Conservation (phyloP, 805 yeast genomes). For the Grigorovia jiainica region DNA sequence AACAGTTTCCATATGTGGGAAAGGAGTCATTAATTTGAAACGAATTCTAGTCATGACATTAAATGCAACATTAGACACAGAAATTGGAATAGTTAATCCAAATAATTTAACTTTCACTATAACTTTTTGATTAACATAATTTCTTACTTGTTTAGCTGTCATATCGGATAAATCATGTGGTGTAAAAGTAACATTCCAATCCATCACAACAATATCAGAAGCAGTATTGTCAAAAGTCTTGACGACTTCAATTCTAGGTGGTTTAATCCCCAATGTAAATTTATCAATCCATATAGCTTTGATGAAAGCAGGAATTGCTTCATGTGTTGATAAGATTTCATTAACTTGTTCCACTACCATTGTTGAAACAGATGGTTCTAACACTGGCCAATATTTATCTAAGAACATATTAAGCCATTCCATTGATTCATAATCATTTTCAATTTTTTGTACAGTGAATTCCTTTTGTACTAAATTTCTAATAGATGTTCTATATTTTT, state of each 20-base stretch:
- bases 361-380: conserved; percentile 84
- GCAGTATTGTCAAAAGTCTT: conserved; percentile 86
- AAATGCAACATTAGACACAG: conserved; percentile 73
- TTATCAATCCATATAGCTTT: conserved; percentile 78
- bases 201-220: conserved; percentile 93
- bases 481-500: conserved; percentile 63
- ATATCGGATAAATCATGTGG: conserved; percentile 86
- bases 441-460: conserved; percentile 68
- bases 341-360: conserved; percentile 81
- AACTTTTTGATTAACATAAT: conserved; percentile 72
- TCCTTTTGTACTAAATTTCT: conserved; percentile 83
- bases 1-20: conserved; percentile 90
- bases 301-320: conserved; percentile 69
- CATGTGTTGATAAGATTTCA: conserved; percentile 67
- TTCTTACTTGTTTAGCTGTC: conserved; percentile 75
- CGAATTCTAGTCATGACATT: conserved; percentile 68
- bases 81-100: conserved; percentile 72
- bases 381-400: conserved; percentile 83
- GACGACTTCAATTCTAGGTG: conserved; percentile 86
- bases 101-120: conserved; percentile 73
- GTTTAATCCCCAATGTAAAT: conserved; percentile 89
- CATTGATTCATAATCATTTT: conserved; percentile 84
- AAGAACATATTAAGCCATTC: conserved; percentile 90
- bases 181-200: conserved; percentile 86
- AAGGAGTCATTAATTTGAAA: conserved; percentile 78